Conservation (phyloP, 2,329 filamentous ascomycete species). For the Clarireedia homoeocarpa region DNA sequence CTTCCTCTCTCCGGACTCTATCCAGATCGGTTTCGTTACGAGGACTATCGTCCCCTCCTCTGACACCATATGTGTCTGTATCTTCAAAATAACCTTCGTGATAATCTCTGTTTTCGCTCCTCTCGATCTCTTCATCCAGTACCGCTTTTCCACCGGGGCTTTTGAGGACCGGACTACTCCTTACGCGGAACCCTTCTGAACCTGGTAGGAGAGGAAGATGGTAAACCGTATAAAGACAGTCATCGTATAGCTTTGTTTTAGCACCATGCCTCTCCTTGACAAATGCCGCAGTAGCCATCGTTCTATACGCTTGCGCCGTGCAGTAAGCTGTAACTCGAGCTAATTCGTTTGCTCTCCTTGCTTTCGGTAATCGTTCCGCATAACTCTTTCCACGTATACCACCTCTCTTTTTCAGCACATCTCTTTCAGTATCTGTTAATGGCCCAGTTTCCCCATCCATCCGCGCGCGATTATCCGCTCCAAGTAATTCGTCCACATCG, state of each 20-base stretch:
- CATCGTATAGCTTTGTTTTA: constrained; percentile 93
- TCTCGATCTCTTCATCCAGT: constrained; percentile 90
- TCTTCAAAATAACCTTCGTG: constrained; percentile 87
- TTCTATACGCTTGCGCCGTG: constrained; percentile 87
- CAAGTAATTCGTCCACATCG: constrained; percentile 47
- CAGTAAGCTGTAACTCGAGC: constrained; percentile 92
- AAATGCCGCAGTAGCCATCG: constrained; percentile 82
- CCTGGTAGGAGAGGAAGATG: constrained; percentile 83
- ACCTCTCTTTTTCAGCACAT: constrained; percentile 54
- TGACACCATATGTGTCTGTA: constrained; percentile 47
- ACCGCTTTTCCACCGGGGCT: constrained; percentile 89
- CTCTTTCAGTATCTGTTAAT: constrained; percentile 59
- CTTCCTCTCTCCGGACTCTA: constrained; percentile 24
- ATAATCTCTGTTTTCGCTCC: constrained; percentile 81
- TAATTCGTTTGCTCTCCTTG: constrained; percentile 77
- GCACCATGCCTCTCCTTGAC: constrained; percentile 80
- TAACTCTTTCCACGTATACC: constrained; percentile 74
- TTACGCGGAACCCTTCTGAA: constrained; percentile 75
- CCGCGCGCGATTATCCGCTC: constrained; percentile 36
- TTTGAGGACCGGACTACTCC: constrained; percentile 86
- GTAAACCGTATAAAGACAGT: constrained; percentile 94
- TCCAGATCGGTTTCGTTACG: constrained; percentile 33
- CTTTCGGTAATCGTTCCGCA: constrained; percentile 85
- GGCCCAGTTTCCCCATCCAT: constrained; percentile 56
- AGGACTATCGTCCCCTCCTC: constrained; percentile 37